Percentiles rank a stretch among this genome's conserved stretches.
Evolutionary conservation across 768 basidiomycete genomes (phyloP).

Genomic region (Exidia glandulosa): DNA sequence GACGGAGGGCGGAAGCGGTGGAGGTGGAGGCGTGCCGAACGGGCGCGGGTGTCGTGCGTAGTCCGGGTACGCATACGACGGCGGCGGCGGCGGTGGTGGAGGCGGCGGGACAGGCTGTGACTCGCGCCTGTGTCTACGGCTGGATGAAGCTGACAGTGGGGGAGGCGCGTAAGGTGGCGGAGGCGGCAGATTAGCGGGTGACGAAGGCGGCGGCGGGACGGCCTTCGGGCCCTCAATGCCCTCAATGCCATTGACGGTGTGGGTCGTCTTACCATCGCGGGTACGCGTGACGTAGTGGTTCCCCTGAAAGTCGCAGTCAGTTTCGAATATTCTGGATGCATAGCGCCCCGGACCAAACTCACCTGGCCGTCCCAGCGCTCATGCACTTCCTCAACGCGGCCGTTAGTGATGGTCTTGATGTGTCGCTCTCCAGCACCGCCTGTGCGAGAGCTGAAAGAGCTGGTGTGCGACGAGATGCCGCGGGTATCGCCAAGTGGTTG

Average conservation of each 20-base stretch:
- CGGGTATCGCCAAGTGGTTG: too few species aligned
- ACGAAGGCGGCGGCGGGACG: not conserved
- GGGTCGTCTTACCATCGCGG: slow-evolving; percentile 55
- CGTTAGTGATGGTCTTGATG: not conserved
- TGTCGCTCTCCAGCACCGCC: too few species aligned
- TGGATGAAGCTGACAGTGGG: too few species aligned
- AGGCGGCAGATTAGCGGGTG: not conserved
- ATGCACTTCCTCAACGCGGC: not conserved
- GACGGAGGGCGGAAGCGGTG: not conserved
- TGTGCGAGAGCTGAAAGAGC: too few species aligned
- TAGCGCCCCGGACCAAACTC: not conserved
- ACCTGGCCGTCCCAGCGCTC: not conserved
- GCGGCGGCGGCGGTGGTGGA: not conserved
- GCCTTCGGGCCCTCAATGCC: slow-evolving; percentile 8
- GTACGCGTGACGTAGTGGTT: slow-evolving; percentile 62
- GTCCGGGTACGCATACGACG: not conserved
- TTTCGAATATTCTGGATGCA: not conserved
- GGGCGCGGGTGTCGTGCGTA: not conserved
- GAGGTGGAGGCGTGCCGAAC: not conserved
- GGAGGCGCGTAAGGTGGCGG: not conserved
- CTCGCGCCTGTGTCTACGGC: not conserved
- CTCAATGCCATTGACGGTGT: slow-evolving; percentile 58
- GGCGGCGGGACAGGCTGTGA: not conserved
- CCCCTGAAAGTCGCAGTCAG: slow-evolving; percentile 35
- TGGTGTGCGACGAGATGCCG: too few species aligned